A percentile compares a stretch with the other conserved stretches of the same genome.
Evolutionary conservation across 2,329 filamentous ascomycete genomes (phyloP).

Genomic region (Aureobasidium sp.): DNA sequence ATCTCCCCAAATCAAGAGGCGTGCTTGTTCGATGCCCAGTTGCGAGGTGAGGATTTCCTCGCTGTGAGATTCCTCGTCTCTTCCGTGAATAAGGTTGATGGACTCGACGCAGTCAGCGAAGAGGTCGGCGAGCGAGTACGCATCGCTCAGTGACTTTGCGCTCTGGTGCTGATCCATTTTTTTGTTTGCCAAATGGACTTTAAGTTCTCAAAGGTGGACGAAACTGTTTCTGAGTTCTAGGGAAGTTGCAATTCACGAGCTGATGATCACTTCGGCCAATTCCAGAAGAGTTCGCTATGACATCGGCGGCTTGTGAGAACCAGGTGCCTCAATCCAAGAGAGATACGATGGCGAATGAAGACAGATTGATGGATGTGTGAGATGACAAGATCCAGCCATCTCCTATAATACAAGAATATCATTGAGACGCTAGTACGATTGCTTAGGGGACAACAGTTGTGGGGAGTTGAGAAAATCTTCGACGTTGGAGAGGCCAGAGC

Average conservation of each 20-base stretch:
- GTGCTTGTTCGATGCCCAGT: constrained; percentile 42
- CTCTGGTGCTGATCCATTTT: constrained; percentile 5
- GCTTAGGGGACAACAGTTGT: neutral
- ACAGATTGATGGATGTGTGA: neutral
- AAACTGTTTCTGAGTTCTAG: too few relatives aligned
- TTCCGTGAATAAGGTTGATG: constrained; percentile 40
- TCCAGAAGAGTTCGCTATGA: neutral
- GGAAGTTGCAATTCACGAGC: too few relatives aligned
- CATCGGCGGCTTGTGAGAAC: constrained; percentile 2
- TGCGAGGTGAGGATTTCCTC: constrained; percentile 39
- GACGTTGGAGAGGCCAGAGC: neutral
- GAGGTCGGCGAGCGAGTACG: constrained; percentile 37
- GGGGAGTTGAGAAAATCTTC: constrained; percentile 1
- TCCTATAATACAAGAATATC: constrained; percentile 4
- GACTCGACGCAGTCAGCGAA: constrained; percentile 44
- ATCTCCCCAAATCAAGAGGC: constrained; percentile 44
- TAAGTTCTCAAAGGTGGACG: too few relatives aligned
- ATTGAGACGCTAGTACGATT: constrained; percentile 12
- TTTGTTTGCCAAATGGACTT: neutral
- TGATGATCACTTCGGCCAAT: neutral
- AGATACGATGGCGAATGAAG: neutral
- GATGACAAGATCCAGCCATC: constrained; percentile 5
- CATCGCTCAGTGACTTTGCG: constrained; percentile 30
- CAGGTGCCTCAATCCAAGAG: neutral
- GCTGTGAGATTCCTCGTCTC: constrained; percentile 35